phyloP scores from a whole-genome alignment of 345 rosid genomes.

The Mangifera indica region DNA sequence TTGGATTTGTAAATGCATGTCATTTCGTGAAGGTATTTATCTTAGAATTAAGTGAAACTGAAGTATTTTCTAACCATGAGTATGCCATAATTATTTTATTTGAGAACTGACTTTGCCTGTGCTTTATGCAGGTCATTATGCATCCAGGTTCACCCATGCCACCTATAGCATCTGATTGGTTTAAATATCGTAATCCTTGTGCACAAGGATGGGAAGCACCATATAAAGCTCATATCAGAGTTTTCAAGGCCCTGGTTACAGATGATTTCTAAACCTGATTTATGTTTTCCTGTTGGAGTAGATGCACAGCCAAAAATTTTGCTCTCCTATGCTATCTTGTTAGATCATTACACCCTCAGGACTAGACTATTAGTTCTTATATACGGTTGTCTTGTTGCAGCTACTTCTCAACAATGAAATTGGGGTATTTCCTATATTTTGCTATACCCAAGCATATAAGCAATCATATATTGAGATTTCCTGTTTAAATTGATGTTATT shows the following conservation, averaged over 20 bases:
- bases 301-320: not conserved
- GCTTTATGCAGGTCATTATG: slow-evolving; percentile 15
- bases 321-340: not conserved
- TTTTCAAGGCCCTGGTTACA: slow-evolving; percentile 11
- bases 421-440: slow-evolving; percentile 4
- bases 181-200: slow-evolving; percentile 17
- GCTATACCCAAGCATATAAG: not conserved
- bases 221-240: slow-evolving; percentile 16
- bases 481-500: not conserved
- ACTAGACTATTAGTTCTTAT: not conserved
- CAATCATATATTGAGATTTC: not conserved
- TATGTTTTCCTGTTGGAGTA: not conserved
- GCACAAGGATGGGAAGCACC: slow-evolving; percentile 23
- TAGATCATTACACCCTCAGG: slow-evolving; percentile 1
- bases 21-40: slow-evolving; percentile 14
- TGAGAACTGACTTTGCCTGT: slow-evolving; percentile 5
- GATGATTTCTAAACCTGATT: not conserved
- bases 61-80: not conserved
- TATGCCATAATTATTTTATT: not conserved
- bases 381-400: not conserved
- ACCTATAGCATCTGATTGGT: slow-evolving; percentile 14
- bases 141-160: slow-evolving; percentile 20
- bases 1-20: slow-evolving; percentile 14
- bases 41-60: not conserved
- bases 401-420: slow-evolving; percentile 2